These are phyloP conservation scores for Kurtzmaniella quercitrusa DNA, from an alignment of 1,139 yeast species.

Conservation along the genomic window DNA sequence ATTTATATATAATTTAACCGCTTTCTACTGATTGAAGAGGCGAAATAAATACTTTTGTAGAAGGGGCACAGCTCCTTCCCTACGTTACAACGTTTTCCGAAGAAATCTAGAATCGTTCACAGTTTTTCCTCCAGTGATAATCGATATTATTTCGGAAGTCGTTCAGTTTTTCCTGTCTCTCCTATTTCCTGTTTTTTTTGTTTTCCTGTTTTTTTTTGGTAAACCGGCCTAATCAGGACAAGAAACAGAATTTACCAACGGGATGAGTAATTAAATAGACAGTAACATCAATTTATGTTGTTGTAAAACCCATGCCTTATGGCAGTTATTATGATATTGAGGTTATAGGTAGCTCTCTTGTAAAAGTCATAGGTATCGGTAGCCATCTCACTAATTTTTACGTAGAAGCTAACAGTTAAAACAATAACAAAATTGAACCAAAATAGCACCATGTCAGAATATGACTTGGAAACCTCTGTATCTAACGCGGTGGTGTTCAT, in stretches of 20 bases:
- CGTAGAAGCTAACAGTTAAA: not conserved
- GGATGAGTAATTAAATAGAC: no score
- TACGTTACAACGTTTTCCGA: no score
- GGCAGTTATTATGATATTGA: conserved; percentile 21
- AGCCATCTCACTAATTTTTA: conserved; percentile 16
- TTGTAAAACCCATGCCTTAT: conserved; percentile 27
- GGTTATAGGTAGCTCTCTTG: conserved; percentile 18
- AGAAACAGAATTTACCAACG: not conserved
- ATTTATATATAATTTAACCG: not conserved
- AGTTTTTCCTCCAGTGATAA: no score
- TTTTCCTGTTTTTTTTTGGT: no score
- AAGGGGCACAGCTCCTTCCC: no score
- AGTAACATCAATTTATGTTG: not conserved
- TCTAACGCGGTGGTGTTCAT: not conserved
- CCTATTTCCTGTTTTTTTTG: no score
- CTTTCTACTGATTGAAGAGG: no score
- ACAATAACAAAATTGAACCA: not conserved
- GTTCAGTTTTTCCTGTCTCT: no score
- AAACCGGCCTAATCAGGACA: not conserved
- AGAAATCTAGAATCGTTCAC: no score
- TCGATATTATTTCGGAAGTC: no score
- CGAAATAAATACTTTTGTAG: no score
- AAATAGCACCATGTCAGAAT: not conserved
- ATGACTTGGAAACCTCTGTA: not conserved
- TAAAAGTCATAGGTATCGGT: conserved; percentile 20